Evolutionary conservation across 2,329 filamentous ascomycete species (phyloP), one percentile per base, ranked within the genome.

Genomic region (Pseudogymnoascus sp.): DNA sequence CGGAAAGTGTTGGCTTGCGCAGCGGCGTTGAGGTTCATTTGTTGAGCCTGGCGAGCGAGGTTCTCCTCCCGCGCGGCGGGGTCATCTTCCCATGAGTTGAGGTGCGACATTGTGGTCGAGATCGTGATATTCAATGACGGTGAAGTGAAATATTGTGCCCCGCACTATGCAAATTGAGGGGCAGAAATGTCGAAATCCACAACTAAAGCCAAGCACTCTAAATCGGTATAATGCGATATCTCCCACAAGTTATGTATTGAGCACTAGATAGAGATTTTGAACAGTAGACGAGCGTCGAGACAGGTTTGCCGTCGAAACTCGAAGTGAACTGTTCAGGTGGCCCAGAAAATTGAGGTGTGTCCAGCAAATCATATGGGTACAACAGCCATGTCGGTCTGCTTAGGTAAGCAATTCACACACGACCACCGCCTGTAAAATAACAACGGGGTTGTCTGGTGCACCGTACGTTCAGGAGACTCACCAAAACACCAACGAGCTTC

Each of bases 71-170:
- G 88, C 66, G 85, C 87, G 62, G 88, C 81, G 71, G 88, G 87
- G 72, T 93, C 90, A 72, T 96, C 91, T 79, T 97, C 93, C 90
- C 95, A 97, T 66, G 92, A 96, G 76, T 96, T 92, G 72, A 91
- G 89, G 76, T 93, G 87, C 71, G 93, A 89, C 92, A 96, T 96
- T 72, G 49, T 69, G 67, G 59, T 33, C 52, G 45, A 60, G 35
- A 40, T 65, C 21, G 49, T 66, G 69, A 59, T 41, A 60, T 41
- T 60, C 35, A 41, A 28, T 40, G 35, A 25, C 35, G 58, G 28
- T 55, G 49, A 55, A 41, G 58, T 60, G 33, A 60, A 40, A 41
- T 37, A 59, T 60, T 60, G 58, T 60, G 58, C 58, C 58, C 58
- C 58, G 58, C 58, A 41, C 38, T 60, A 40, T 11, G 35, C 35